Evolutionary conservation across 75 land plant species (phyloP).

Genomic region (Azolla pinnata): DNA sequence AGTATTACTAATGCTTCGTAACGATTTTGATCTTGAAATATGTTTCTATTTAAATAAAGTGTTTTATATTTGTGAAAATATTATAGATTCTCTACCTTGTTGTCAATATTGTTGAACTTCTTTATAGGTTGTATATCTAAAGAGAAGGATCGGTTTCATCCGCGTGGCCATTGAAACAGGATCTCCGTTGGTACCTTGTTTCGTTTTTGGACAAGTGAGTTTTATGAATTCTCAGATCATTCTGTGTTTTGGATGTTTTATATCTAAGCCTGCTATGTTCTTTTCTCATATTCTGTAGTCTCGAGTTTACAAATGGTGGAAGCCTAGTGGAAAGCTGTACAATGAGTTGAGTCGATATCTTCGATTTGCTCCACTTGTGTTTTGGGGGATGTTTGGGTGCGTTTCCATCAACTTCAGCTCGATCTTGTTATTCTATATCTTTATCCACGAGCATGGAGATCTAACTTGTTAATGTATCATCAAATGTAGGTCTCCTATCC

Average conservation of each 20-base stretch:
- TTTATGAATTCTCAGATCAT: not conserved
- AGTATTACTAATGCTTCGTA: not conserved
- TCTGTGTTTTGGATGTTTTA: not conserved
- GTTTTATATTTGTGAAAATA: slow-evolving; percentile 2
- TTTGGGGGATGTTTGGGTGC: slow-evolving; percentile 93
- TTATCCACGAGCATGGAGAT: not conserved
- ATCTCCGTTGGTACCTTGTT: slow-evolving; percentile 69
- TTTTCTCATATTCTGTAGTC: slow-evolving; percentile 22
- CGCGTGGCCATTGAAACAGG: slow-evolving; percentile 85
- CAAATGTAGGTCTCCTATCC: slow-evolving; percentile 64
- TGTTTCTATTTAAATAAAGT: too few species aligned
- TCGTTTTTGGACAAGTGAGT: slow-evolving; percentile 89
- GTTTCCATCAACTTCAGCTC: slow-evolving; percentile 3
- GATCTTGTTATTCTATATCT: not conserved
- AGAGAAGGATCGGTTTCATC: slow-evolving; percentile 77
- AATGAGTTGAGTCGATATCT: slow-evolving; percentile 44
- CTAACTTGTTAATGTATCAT: slow-evolving; percentile 4
- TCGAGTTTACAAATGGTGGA: slow-evolving; percentile 58
- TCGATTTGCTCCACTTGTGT: slow-evolving; percentile 66
- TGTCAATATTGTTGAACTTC: not conserved
- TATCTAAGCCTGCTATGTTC: not conserved
- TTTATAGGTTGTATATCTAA: slow-evolving; percentile 58
- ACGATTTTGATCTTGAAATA: not conserved
- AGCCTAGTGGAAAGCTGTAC: slow-evolving; percentile 62
- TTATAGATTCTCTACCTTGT: not conserved